Evolutionary conservation across 2,329 filamentous ascomycete genomes (phyloP), one percentile per base, ranked within the genome.

Genomic region (Rhytidhysteron rufulum): DNA sequence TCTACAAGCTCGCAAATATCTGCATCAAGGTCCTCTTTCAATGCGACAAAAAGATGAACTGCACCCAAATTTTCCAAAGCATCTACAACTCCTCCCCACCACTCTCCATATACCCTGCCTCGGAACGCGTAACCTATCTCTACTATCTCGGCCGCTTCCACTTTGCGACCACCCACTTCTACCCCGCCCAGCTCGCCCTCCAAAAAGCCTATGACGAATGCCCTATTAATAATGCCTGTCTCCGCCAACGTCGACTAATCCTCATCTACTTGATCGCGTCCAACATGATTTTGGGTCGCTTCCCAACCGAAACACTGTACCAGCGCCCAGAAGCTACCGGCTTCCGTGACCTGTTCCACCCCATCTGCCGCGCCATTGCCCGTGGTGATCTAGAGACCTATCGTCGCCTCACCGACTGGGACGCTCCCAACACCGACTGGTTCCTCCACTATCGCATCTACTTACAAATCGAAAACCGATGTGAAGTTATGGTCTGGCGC

Each of bases 71-170:
- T 55, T 93, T 96, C 60, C 84, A 83, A 50, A 94, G 93, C 58
- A 91, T 96, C 48, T 83, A 82, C 36, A 83, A 86, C 41, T 85
- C 87, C 49, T 90, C 87, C 0, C 89, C 89, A 1, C 87, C 88
- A 0, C 70, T 97, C 10, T 75, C 79, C 2, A 78, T 87, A 37
- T 97, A 94, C 57, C 88, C 90, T 2, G 88, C 87, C 17, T 79
- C 85, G 5, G 87, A 97, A 60, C 81, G 89, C 35, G 88, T 95
- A 37, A 95, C 89, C 3, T 97, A 90, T 54, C 82, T 97, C 11
- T 96, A 95, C 69, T 95, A 95, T 60, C 82, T 97, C 5, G 91
- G 91, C 15, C 84, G 89, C 43, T 96, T 91, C 67, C 82, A 90
- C 57, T 88, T 95, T 62, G 82, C 86, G 48, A 90, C 88, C 62